A percentile compares a stretch with the other conserved stretches of the same genome.
phyloP scores from a whole-genome alignment of 495 filamentous ascomycete species.

The Daldinia caldariorum region DNA sequence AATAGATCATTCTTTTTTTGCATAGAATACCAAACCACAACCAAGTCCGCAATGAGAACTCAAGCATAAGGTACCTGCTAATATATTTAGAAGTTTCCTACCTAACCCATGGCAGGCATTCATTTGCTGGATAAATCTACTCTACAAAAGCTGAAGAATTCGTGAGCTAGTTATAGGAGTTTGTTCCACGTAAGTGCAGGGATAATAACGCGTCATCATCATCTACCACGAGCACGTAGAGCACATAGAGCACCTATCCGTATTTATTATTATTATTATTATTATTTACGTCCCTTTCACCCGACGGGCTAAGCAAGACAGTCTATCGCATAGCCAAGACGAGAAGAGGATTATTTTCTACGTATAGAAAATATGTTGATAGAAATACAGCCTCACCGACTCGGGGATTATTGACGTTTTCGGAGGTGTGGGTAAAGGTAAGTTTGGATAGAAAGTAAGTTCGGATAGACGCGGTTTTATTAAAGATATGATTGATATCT shows the following conservation, averaged over 20 bases:
- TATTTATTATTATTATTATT: conserved; percentile 18
- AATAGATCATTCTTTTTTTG: conserved; percentile 14
- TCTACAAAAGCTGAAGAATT: conserved; percentile 9
- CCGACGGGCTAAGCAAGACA: neutral
- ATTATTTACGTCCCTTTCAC: conserved; percentile 9
- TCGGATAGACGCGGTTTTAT: conserved; percentile 31
- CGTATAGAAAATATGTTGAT: conserved; percentile 10
- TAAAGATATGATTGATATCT: conserved; percentile 8
- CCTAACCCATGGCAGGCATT: neutral
- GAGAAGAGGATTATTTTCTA: neutral
- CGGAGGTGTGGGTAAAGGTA: neutral
- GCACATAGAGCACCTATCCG: conserved; percentile 7
- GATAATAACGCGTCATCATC: conserved; percentile 41
- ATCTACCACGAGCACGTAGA: conserved; percentile 17
- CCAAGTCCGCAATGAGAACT: neutral
- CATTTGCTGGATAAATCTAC: conserved; percentile 6
- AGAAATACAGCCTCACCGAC: neutral
- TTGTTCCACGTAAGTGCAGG: conserved; percentile 35
- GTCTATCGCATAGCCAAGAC: neutral
- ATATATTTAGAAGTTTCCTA: neutral
- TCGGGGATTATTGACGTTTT: neutral
- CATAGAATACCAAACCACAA: conserved; percentile 18
- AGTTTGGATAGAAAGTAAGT: neutral
- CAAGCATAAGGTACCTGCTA: conserved; percentile 1
- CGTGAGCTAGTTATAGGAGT: conserved; percentile 26